These are phyloP conservation scores for Chaetomium tenue DNA, from an alignment of 495 filamentous ascomycete species.

Conservation along the genomic window DNA sequence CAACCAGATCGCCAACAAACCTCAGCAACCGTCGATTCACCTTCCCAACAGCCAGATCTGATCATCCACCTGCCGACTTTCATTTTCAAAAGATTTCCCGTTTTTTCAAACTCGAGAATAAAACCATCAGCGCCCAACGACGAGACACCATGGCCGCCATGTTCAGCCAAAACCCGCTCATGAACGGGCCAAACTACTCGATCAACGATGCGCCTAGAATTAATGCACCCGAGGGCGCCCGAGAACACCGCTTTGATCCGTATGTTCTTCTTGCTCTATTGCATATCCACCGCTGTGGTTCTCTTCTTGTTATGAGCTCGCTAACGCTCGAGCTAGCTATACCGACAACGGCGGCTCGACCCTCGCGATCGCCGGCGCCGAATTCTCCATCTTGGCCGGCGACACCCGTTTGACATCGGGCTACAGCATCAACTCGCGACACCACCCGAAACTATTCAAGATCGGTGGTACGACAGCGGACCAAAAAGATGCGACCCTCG, in stretches of 20 bases:
- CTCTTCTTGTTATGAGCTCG: not conserved
- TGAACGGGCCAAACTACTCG: conserved; percentile 61
- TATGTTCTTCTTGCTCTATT: conserved; percentile 39
- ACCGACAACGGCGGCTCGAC: conserved; percentile 98
- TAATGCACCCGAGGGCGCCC: conserved; percentile 46
- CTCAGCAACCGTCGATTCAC: too few relatives aligned
- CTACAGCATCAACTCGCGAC: conserved; percentile 98
- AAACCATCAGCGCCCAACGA: too few relatives aligned
- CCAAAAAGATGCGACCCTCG: conserved; percentile 76
- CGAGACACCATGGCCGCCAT: conserved; percentile 46
- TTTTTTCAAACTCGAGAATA: not conserved
- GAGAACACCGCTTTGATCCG: conserved; percentile 91
- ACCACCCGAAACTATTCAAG: conserved; percentile 91
- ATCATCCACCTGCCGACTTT: not conserved
- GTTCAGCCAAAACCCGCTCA: conserved; percentile 61
- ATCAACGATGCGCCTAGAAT: conserved; percentile 52
- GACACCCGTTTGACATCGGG: conserved; percentile 92
- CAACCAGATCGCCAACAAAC: not conserved
- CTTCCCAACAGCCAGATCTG: too few relatives aligned
- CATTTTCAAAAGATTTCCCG: not conserved
- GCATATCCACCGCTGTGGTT: not conserved
- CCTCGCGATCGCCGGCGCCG: conserved; percentile 86
- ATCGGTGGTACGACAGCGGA: conserved; percentile 86
- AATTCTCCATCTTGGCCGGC: conserved; percentile 93
- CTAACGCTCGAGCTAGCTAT: conserved; percentile 58